A percentile compares a stretch with the other conserved stretches of the same genome.
Conservation (phyloP, 2,329 filamentous ascomycete species). For the Epichloe hybrida region DNA sequence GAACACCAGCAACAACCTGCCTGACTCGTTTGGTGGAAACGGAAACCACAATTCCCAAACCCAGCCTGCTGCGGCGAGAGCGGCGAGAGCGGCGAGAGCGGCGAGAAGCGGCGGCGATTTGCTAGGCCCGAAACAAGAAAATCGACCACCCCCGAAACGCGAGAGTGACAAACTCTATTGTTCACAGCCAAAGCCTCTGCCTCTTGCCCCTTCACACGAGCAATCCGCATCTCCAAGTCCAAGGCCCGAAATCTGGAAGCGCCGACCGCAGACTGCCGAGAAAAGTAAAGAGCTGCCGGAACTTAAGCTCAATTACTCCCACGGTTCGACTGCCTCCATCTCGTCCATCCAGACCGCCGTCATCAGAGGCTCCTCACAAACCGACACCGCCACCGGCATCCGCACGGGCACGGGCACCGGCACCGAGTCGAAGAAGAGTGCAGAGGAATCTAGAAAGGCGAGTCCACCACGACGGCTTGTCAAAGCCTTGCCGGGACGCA, state of each 20-base stretch:
- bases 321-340: conserved; percentile 34
- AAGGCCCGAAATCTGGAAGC: conserved; percentile 30
- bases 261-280: conserved; percentile 37
- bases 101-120: not conserved
- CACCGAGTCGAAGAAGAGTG: not conserved
- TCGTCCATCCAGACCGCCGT: conserved; percentile 5
- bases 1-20: not conserved
- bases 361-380: not conserved
- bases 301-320: conserved; percentile 33
- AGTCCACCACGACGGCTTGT: conserved; percentile 7
- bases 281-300: conserved; percentile 31
- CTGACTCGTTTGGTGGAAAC: conserved; percentile 1
- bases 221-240: conserved; percentile 16
- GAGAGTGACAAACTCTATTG: conserved; percentile 3
- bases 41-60: not conserved
- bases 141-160: conserved; percentile 10
- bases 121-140: not conserved
- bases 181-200: conserved; percentile 6
- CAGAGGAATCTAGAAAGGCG: not conserved
- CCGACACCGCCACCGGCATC: not conserved
- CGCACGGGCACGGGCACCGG: too few species aligned
- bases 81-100: too few species aligned
- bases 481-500: conserved; percentile 16
- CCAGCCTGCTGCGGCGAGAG: not conserved
- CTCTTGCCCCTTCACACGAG: conserved; percentile 7